phyloP scores from a whole-genome alignment of 352 stramenopile genomes.

The Globisporangium carolinianum region DNA sequence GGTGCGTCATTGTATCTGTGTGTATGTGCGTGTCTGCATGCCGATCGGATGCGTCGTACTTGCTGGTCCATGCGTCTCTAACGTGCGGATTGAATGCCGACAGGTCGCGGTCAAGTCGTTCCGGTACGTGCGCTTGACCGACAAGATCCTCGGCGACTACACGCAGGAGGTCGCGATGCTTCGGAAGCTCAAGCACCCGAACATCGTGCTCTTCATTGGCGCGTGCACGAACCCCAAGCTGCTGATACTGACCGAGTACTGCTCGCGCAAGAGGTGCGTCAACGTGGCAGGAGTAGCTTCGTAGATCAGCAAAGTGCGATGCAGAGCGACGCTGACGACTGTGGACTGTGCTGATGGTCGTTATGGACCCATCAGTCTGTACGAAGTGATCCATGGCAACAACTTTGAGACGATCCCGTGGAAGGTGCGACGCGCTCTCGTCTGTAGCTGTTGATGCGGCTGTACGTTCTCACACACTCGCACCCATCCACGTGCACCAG shows the following conservation, averaged over 20 bases:
- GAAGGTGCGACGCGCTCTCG: constrained; percentile 41
- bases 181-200: constrained; percentile 84
- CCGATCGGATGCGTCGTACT: no score
- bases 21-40: neutral
- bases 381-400: constrained; percentile 85
- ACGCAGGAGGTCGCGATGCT: constrained; percentile 80
- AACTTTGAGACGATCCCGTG: constrained; percentile 87
- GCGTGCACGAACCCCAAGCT: constrained; percentile 85
- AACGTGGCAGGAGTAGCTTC: no score
- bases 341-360: neutral
- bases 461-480: neutral
- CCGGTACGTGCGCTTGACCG: constrained; percentile 81
- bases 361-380: constrained; percentile 45
- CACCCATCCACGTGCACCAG: constrained; percentile 14
- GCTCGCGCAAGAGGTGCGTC: constrained; percentile 77
- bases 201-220: constrained; percentile 89
- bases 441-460: neutral
- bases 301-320: no score
- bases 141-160: constrained; percentile 86
- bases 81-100: neutral
- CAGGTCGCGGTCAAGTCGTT: constrained; percentile 83
- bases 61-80: neutral
- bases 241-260: constrained; percentile 88
- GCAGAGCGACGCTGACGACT: no score
- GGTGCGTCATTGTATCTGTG: constrained; percentile 17